Conservation (phyloP, 2,329 filamentous ascomycete species). For the Macrophomina phaseolina region DNA sequence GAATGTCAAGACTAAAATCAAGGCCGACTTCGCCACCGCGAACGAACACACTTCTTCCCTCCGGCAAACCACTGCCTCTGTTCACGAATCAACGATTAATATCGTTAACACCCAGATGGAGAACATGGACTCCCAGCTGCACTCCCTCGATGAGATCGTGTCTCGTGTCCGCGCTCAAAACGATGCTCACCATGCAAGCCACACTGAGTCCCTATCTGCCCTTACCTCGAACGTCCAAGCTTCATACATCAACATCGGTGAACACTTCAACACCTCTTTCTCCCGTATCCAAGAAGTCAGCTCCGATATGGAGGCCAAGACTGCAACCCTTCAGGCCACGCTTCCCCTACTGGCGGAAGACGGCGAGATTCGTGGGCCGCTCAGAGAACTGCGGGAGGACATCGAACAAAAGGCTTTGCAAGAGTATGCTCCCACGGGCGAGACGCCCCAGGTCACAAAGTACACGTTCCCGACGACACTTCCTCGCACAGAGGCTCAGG, state of each 20-base stretch:
- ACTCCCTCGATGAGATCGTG: constrained; percentile 88
- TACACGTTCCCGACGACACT: constrained; percentile 83
- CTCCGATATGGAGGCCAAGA: constrained; percentile 68
- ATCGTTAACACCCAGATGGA: constrained; percentile 89
- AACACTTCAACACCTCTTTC: constrained; percentile 72
- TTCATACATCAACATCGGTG: constrained; percentile 73
- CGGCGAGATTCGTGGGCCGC: constrained; percentile 68
- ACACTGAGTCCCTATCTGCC: constrained; percentile 67
- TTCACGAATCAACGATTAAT: constrained; percentile 87
- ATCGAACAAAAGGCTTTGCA: constrained; percentile 69
- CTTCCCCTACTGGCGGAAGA: constrained; percentile 64
- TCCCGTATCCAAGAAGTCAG: constrained; percentile 72
- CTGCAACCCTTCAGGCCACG: constrained; percentile 62
- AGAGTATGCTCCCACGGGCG: constrained; percentile 84
- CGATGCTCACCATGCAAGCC: constrained; percentile 73
- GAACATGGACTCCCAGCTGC: constrained; percentile 87
- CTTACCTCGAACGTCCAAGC: constrained; percentile 72
- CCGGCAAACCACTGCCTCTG: constrained; percentile 80
- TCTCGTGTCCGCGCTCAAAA: constrained; percentile 81
- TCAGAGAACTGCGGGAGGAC: constrained; percentile 73
- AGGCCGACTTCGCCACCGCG: constrained; percentile 85
- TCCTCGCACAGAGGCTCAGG: constrained; percentile 73
- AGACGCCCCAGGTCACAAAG: constrained; percentile 79
- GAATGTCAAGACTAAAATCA: constrained; percentile 77
- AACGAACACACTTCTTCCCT: constrained; percentile 84